Base-by-base conservation (phyloP, 2,329 filamentous ascomycete genomes). In the Colletotrichum sp. region DNA sequence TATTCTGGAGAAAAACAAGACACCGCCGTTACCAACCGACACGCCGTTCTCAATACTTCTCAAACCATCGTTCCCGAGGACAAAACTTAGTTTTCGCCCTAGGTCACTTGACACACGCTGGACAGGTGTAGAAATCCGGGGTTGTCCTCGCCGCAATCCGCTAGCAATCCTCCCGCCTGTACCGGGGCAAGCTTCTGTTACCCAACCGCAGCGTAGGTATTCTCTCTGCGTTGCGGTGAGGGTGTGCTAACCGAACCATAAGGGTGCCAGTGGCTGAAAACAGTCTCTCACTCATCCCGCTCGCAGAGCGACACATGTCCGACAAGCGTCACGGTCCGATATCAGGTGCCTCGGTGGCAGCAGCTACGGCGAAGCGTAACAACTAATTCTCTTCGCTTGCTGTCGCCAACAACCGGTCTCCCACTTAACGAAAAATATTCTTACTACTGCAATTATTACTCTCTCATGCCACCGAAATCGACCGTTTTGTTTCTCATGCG, bases 81-180 rank as follows among this genome's bases (percentile, higher is more conserved):
- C 57, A 39, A 72, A 75, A 68, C 68, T 75, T 63, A 63, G 69
- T 72, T 72, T 68, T 59, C 55, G 69, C 73, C 52, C 57, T 66
- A 32, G 61, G 59, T 68, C 26, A 68, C 69, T 75, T 73, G 73
- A 75, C 69, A 61, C 73, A 63, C 67, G 57, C 63, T 28, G 57
- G 69, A 64, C 39, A 73, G 32, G 57, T 68, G 69, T 64, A 26
- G 57, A 26, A 32, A 55, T 68, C 21, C 26, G 36, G 63, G 61
- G 48, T n/a, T 48, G 24, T 71, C 72, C 72, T 63, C 57, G 72
- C 32, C 43, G 18, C 63, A 18, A 39, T 60, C 18, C 36, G 18
- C 18, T 43, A 55, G 30, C 36, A 34, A n/a, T 24, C 68, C 28
- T 74, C 61, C 36, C 52, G 68, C 39, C 36, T 68, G 14, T 21